Evolutionary conservation across 306 rosid species (phyloP), one percentile per base, ranked within the genome.

Genomic region (Ormosia emarginata): DNA sequence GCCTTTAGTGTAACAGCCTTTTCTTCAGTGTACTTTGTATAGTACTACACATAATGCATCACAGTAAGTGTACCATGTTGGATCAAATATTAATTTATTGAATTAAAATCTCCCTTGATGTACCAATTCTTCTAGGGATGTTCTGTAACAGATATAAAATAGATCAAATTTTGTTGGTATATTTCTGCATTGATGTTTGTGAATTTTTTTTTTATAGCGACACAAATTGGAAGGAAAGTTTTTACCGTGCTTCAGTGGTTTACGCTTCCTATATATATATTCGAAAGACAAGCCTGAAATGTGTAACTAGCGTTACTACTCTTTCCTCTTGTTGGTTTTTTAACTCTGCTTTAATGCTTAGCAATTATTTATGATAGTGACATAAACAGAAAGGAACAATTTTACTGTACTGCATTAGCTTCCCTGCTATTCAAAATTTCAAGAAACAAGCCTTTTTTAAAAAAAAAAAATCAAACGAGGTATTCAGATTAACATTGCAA

Each of bases 11-110:
- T 79, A 36, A 18, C 29, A 61, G 44, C 30, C 55, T 76, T 75
- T 66, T 76, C 58, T 49, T 50, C 70, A 2, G 29, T 78, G 24
- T 50, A 58, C 17, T 40, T 66, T 87, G 82, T 76, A 79, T 30
- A 79, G 70, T 65, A 74, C 77, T 75, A 15, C n/a, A 33, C 34
- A 6, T 73, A 36, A 46, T 61, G 10, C 78, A 58, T 67, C 46
- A 55, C 29, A 57, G 39, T 64, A 77, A 79, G 49, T 43, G 77
- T 59, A 34, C 75, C 53, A 15, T 43, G 63, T 41, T 59, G 61
- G 70, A 65, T 65, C 72, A 43, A 73, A 59, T 49, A 40, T 37
- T 52, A 61, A 18, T 59, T 8, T 46, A 5, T 40, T 17, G 12
- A 58, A 70, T 6, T 33, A n/a, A 18, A 29, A 29, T 63, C 39